These are phyloP conservation scores for Didymella keratinophila DNA, from an alignment of 2,329 filamentous ascomycete genomes.

Conservation along the genomic window DNA sequence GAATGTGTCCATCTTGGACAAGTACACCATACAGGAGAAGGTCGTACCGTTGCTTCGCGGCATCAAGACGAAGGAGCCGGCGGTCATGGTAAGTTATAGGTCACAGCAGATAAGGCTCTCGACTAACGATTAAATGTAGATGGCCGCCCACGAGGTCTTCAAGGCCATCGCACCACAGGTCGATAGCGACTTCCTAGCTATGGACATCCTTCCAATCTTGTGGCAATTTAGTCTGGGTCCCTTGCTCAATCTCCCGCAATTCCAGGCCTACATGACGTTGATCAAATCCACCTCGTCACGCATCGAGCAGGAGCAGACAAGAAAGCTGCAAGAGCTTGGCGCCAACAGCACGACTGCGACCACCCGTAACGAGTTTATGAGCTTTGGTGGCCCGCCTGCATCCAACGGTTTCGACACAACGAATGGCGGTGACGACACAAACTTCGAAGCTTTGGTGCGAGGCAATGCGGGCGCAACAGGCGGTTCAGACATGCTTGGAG, in stretches of 20 bases:
- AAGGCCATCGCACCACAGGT: conserved; percentile 81
- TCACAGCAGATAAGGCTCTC: not conserved
- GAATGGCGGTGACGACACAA: conserved; percentile 68
- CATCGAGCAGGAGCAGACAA: conserved; percentile 87
- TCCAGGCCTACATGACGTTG: conserved; percentile 86
- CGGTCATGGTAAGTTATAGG: conserved; percentile 73
- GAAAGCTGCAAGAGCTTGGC: conserved; percentile 85
- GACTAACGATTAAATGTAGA: conserved; percentile 48
- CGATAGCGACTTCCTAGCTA: conserved; percentile 89
- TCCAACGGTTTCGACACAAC: conserved; percentile 66
- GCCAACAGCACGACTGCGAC: conserved; percentile 63
- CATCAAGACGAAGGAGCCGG: conserved; percentile 97
- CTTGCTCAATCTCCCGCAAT: conserved; percentile 82
- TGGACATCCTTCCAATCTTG: conserved; percentile 86
- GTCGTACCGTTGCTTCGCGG: conserved; percentile 87
- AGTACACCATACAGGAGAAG: conserved; percentile 98
- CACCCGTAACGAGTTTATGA: conserved; percentile 72
- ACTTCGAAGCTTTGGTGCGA: conserved; percentile 90
- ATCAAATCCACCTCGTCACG: conserved; percentile 81
- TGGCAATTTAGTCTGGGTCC: conserved; percentile 94
- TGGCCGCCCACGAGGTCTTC: conserved; percentile 86
- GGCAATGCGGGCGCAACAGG: conserved; percentile 58
- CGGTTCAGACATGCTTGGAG: conserved; percentile 52
- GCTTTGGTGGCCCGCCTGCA: conserved; percentile 63
- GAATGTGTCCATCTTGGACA: conserved; percentile 84